phyloP scores from a whole-genome alignment of 306 rosid species.

The Elaeagnus macrophylla region DNA sequence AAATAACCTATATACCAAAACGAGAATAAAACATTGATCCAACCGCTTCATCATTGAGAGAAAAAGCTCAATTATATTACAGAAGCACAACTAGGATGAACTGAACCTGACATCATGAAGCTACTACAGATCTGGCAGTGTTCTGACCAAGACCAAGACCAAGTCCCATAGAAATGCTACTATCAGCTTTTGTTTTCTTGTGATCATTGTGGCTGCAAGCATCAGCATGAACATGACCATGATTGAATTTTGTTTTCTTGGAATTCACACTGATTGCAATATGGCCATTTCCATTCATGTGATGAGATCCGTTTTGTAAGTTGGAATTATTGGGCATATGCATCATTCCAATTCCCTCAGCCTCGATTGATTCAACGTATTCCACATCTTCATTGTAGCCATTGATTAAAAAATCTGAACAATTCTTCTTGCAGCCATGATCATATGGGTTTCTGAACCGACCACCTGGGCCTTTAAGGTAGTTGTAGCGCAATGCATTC shows the following conservation, averaged over 20 bases:
- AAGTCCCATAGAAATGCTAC: slow-evolving; percentile 51
- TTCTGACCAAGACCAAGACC: slow-evolving; percentile 76
- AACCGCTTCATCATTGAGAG: background rate
- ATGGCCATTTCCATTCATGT: slow-evolving; percentile 31
- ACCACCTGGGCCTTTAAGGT: slow-evolving; percentile 84
- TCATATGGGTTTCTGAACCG: slow-evolving; percentile 95
- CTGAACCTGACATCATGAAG: slow-evolving; percentile 32
- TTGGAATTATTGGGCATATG: slow-evolving; percentile 36
- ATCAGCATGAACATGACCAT: slow-evolving; percentile 70
- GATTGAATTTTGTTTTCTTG: slow-evolving; percentile 30
- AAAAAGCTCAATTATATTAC: slow-evolving; percentile 16
- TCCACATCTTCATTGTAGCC: slow-evolving; percentile 85
- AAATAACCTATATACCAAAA: too few species aligned
- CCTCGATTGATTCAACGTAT: slow-evolving; percentile 31
- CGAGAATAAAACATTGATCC: too few species aligned
- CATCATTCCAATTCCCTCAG: slow-evolving; percentile 65
- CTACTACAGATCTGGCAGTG: slow-evolving; percentile 33
- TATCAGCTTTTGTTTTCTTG: slow-evolving; percentile 46
- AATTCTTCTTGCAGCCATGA: slow-evolving; percentile 81
- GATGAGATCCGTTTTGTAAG: slow-evolving; percentile 50
- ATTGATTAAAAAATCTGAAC: slow-evolving; percentile 80
- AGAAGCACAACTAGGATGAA: background rate
- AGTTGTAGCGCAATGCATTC: slow-evolving; percentile 70
- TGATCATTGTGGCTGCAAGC: slow-evolving; percentile 64
- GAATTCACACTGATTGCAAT: slow-evolving; percentile 50